These are phyloP conservation scores for Cercospora zeae-maydis DNA, from an alignment of 2,329 filamentous ascomycete species.

Conservation along the genomic window DNA sequence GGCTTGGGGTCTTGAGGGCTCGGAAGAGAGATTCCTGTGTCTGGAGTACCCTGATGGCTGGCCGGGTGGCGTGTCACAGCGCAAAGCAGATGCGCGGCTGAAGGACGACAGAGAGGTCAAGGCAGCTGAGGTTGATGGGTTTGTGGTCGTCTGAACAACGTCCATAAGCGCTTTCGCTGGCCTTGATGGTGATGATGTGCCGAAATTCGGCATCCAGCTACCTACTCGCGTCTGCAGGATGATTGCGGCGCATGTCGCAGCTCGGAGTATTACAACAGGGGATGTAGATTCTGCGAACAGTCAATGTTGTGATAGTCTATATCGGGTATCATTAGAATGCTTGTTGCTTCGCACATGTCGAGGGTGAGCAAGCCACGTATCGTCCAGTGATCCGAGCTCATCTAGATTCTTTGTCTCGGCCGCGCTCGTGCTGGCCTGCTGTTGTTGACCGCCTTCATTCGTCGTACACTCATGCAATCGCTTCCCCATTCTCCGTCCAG, in stretches of 20 bases:
- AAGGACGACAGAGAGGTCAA: slow-evolving; percentile 34
- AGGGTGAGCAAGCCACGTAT: slow-evolving; percentile 9
- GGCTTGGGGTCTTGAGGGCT: slow-evolving; percentile 11
- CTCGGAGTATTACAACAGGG: background rate
- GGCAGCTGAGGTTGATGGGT: background rate
- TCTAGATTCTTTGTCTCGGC: background rate
- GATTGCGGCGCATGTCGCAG: background rate
- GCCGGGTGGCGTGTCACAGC: slow-evolving; percentile 25
- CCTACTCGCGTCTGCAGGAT: background rate
- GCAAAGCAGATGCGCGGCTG: slow-evolving; percentile 50
- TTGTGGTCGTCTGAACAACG: background rate
- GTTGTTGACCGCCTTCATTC: background rate
- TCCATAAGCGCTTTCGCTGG: background rate
- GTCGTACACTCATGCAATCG: background rate
- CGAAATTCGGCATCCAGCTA: background rate
- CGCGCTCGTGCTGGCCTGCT: background rate
- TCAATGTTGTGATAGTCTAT: background rate
- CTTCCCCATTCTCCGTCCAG: background rate
- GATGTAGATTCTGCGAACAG: background rate
- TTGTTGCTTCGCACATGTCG: slow-evolving; percentile 3
- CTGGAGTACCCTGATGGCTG: slow-evolving; percentile 17
- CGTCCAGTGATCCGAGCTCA: background rate
- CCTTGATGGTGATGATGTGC: background rate
- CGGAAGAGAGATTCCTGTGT: slow-evolving; percentile 14
- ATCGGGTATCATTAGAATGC: background rate